Conservation (phyloP, 495 filamentous ascomycete genomes). For the Xylaria curta region DNA sequence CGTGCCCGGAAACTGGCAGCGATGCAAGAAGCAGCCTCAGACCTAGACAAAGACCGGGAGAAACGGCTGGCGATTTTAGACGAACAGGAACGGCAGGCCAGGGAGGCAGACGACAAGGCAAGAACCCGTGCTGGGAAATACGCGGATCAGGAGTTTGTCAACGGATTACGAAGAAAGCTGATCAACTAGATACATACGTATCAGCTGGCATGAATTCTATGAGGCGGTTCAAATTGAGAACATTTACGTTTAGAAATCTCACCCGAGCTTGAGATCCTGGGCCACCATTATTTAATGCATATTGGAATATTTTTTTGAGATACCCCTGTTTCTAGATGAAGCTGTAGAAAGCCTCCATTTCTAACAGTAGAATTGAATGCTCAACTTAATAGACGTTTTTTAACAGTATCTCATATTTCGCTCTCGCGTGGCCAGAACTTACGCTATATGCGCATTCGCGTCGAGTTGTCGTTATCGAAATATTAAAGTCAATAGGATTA, state of each 20-base stretch:
- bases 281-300: neutral
- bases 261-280: neutral
- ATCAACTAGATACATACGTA: conserved; percentile 24
- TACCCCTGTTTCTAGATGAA: neutral
- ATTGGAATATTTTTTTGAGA: neutral
- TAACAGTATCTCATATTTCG: neutral
- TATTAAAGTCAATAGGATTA: neutral
- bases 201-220: neutral
- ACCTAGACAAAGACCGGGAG: conserved; percentile 76
- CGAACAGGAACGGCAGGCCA: conserved; percentile 66
- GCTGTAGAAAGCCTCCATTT: neutral
- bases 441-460: neutral
- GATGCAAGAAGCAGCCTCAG: conserved; percentile 86
- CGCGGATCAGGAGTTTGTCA: conserved; percentile 68
- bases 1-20: conserved; percentile 75
- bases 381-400: neutral
- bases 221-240: neutral
- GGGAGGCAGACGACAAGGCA: conserved; percentile 67
- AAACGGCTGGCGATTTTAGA: conserved; percentile 72
- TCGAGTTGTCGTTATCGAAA: neutral
- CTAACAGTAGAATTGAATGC: neutral
- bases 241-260: neutral
- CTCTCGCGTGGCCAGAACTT: neutral
- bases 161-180: conserved; percentile 60
- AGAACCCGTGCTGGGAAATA: conserved; percentile 63